A percentile compares a stretch with the other conserved stretches of the same genome.
Evolutionary conservation across 306 rosid genomes (phyloP).

Genomic region (Quercus alba): DNA sequence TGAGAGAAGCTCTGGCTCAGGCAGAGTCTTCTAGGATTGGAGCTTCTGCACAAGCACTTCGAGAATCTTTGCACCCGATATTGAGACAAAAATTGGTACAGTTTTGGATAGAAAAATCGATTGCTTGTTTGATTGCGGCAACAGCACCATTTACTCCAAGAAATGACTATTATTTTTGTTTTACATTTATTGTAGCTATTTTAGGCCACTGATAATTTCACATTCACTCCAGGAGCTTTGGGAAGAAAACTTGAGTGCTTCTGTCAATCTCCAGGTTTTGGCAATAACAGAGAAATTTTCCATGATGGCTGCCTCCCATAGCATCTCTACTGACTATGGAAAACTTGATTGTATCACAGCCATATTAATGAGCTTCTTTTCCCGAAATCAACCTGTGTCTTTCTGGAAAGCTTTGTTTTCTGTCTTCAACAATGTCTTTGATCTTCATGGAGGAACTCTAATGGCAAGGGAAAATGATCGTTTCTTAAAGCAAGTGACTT

Average conservation of each 20-base stretch:
- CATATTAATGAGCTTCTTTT: conserved; percentile 80
- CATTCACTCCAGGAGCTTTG: conserved; percentile 77
- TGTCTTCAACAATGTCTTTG: too few species aligned
- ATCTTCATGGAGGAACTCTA: too few species aligned
- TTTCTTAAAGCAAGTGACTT: conserved; percentile 94
- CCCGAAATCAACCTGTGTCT: conserved; percentile 81
- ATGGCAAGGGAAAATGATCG: conserved; percentile 83
- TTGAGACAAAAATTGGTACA: conserved; percentile 95
- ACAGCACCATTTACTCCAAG: neutral
- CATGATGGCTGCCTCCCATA: conserved; percentile 69
- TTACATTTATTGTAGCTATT: neutral
- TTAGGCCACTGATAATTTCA: conserved; percentile 17
- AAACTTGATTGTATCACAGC: conserved; percentile 95
- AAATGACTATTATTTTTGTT: neutral
- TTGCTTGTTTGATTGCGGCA: neutral
- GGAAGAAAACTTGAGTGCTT: conserved; percentile 98
- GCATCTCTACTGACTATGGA: conserved; percentile 88
- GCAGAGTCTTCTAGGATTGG: conserved; percentile 99
- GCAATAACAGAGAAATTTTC: conserved; percentile 87
- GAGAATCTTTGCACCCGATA: conserved; percentile 94
- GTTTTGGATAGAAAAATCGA: neutral
- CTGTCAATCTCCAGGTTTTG: conserved; percentile 92
- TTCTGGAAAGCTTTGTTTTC: too few species aligned
- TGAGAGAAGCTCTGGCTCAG: conserved; percentile 98
- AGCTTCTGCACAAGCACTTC: conserved; percentile 95